Conservation (phyloP, 1,284 basidiomycete genomes). For the Cryptococcus hybrid region DNA sequence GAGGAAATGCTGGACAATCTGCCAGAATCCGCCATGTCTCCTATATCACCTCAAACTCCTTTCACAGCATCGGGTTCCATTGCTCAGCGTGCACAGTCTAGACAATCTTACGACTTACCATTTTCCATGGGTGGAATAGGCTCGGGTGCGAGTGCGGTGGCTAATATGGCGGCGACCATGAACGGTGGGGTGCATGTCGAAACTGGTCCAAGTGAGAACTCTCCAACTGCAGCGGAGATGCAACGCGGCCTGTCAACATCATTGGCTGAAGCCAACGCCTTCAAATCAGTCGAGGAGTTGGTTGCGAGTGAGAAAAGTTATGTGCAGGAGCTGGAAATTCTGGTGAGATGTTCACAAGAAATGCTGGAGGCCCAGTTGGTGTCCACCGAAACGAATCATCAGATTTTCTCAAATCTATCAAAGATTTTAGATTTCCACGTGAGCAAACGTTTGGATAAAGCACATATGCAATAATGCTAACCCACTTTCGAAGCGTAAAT, state of each 20-base stretch:
- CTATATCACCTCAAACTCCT: slow-evolving; percentile 53
- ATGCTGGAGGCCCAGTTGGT: slow-evolving; percentile 79
- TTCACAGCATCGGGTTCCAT: slow-evolving; percentile 50
- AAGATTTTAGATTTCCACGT: slow-evolving; percentile 91
- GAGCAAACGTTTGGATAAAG: slow-evolving; percentile 4
- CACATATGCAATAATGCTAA: no score
- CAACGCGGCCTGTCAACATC: slow-evolving; percentile 19
- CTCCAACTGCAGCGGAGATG: slow-evolving; percentile 22
- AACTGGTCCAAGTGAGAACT: slow-evolving; percentile 1
- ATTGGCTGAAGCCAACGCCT: slow-evolving; percentile 35
- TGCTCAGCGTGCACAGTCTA: slow-evolving; percentile 29
- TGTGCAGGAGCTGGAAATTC: slow-evolving; percentile 94
- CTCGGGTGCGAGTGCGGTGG: slow-evolving; percentile 26
- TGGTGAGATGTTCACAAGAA: slow-evolving; percentile 82
- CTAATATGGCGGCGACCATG: slow-evolving; percentile 39
- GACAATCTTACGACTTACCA: slow-evolving; percentile 38
- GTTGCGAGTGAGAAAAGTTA: slow-evolving; percentile 80
- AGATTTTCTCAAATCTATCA: slow-evolving; percentile 93
- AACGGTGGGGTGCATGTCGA: slow-evolving; percentile 35
- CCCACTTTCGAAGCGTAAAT: slow-evolving; percentile 60
- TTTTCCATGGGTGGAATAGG: slow-evolving; percentile 36
- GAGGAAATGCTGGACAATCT: slow-evolving; percentile 80
- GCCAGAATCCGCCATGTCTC: slow-evolving; percentile 63
- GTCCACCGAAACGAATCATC: slow-evolving; percentile 90
- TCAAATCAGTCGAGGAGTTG: slow-evolving; percentile 48